Evolutionary conservation across 768 basidiomycete species (phyloP).

Genomic region (Boletus sensibilis): DNA sequence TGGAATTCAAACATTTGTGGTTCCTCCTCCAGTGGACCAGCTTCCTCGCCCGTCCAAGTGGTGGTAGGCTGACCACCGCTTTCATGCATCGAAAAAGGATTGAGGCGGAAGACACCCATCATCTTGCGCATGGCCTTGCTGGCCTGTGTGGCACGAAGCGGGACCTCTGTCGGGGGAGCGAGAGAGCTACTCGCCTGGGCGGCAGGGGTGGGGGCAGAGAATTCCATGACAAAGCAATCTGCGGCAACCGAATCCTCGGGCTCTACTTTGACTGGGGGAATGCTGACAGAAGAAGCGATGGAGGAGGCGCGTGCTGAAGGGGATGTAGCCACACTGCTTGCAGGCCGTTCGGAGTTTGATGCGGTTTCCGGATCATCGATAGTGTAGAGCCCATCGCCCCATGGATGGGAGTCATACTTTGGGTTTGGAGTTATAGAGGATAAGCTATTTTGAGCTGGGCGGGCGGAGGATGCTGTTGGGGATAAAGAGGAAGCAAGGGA

Average conservation of each 20-base stretch:
- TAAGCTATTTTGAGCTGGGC: slow-evolving; percentile 14
- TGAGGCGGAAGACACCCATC: slow-evolving; percentile 78
- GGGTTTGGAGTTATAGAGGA: slow-evolving; percentile 12
- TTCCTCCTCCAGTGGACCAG: slow-evolving; percentile 58
- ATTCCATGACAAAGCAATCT: slow-evolving; percentile 38
- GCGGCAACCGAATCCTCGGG: slow-evolving; percentile 27
- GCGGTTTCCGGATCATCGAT: slow-evolving; percentile 33
- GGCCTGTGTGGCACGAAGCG: slow-evolving; percentile 74
- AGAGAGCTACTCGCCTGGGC: slow-evolving; percentile 38
- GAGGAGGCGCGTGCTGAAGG: slow-evolving; percentile 37
- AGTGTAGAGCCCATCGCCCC: slow-evolving; percentile 34
- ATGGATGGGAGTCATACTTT: slow-evolving; percentile 28
- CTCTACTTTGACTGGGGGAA: slow-evolving; percentile 32
- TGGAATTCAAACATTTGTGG: slow-evolving; percentile 69
- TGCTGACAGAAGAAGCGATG: slow-evolving; percentile 30
- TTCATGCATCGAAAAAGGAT: slow-evolving; percentile 71
- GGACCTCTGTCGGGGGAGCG: slow-evolving; percentile 63
- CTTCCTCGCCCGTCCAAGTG: slow-evolving; percentile 49
- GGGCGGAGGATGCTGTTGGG: slow-evolving; percentile 8
- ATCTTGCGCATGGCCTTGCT: slow-evolving; percentile 65
- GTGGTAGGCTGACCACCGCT: slow-evolving; percentile 41
- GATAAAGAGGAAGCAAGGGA: slow-evolving; percentile 23
- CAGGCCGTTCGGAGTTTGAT: slow-evolving; percentile 36
- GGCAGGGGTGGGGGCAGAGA: slow-evolving; percentile 29
- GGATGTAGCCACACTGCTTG: slow-evolving; percentile 35